Evolutionary conservation across 225 moss, liverwort and hornwort genomes (phyloP).

Genomic region (Pleurozium schreberi): DNA sequence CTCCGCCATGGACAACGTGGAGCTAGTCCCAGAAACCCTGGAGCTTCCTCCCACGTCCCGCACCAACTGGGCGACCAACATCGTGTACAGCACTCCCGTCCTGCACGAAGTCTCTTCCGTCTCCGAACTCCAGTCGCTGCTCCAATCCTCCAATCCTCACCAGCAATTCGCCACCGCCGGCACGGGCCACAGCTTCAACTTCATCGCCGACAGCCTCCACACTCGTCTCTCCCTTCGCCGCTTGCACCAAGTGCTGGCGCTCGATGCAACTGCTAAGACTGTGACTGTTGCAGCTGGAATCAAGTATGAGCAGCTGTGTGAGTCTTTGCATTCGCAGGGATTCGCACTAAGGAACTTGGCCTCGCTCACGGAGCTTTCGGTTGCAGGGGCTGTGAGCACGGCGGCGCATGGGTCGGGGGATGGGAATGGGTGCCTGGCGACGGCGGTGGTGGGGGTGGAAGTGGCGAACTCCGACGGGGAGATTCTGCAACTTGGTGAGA

Average conservation of each 20-base stretch:
- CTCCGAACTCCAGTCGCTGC: constrained; percentile 24
- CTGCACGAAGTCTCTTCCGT: constrained; percentile 28
- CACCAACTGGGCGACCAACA: constrained; percentile 55
- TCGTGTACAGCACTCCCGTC: constrained; percentile 28
- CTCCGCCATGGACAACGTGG: constrained; percentile 10
- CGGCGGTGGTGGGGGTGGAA: constrained; percentile 26
- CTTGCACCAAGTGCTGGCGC: constrained; percentile 12
- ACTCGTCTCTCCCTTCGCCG: constrained; percentile 33
- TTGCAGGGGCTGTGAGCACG: constrained; percentile 50
- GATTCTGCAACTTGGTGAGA: constrained; percentile 14
- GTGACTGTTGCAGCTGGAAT: constrained; percentile 40
- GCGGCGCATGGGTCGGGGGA: constrained; percentile 50
- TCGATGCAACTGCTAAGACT: constrained; percentile 7
- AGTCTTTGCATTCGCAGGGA: constrained; percentile 14
- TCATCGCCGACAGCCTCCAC: constrained; percentile 34
- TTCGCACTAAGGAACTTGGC: constrained; percentile 51
- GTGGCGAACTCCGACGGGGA: constrained; percentile 18
- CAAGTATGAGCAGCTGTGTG: constrained; percentile 35
- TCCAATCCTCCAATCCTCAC: not conserved
- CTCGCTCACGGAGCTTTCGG: constrained; percentile 48
- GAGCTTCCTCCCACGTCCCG: not conserved
- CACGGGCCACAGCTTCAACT: constrained; percentile 55
- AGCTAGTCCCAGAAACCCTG: not conserved
- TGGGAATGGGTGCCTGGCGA: constrained; percentile 27
- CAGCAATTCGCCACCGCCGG: constrained; percentile 26